Evolutionary conservation across 2,329 filamentous ascomycete species (phyloP).

Genomic region (Orbilia javanica): DNA sequence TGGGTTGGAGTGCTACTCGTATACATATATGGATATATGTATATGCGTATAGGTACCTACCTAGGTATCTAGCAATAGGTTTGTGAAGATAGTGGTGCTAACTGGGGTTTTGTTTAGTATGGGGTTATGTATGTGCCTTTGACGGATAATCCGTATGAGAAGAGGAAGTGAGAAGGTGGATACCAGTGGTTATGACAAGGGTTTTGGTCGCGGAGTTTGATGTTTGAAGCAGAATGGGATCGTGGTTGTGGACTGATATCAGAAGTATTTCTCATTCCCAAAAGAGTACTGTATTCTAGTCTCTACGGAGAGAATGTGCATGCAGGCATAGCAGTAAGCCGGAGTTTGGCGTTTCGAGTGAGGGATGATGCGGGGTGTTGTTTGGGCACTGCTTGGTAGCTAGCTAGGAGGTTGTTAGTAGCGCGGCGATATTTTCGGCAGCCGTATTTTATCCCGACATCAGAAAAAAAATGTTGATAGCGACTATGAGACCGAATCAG

Average conservation of each 20-base stretch:
- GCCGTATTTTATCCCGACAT: background rate
- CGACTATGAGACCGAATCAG: too few relatives aligned
- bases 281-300: background rate
- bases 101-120: conserved; percentile 68
- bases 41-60: too few relatives aligned
- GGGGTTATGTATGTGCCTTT: conserved; percentile 82
- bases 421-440: conserved; percentile 11
- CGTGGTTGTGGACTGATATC: background rate
- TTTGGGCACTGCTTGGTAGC: too few relatives aligned
- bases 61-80: too few relatives aligned
- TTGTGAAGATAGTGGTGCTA: too few relatives aligned
- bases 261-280: background rate
- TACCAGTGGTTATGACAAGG: background rate
- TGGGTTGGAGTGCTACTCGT: background rate
- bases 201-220: background rate
- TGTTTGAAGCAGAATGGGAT: background rate
- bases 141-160: conserved; percentile 73
- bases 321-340: too few relatives aligned
- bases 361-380: background rate
- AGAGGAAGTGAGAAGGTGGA: conserved; percentile 26
- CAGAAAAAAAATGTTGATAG: conserved; percentile 2
- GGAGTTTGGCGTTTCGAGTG: background rate
- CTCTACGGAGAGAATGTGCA: too few relatives aligned
- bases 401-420: too few relatives aligned
- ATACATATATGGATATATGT: too few relatives aligned